Evolutionary conservation across 2,329 filamentous ascomycete species (phyloP), one percentile per base, ranked within the genome.

Genomic region (Talaromyces amestolkiae): DNA sequence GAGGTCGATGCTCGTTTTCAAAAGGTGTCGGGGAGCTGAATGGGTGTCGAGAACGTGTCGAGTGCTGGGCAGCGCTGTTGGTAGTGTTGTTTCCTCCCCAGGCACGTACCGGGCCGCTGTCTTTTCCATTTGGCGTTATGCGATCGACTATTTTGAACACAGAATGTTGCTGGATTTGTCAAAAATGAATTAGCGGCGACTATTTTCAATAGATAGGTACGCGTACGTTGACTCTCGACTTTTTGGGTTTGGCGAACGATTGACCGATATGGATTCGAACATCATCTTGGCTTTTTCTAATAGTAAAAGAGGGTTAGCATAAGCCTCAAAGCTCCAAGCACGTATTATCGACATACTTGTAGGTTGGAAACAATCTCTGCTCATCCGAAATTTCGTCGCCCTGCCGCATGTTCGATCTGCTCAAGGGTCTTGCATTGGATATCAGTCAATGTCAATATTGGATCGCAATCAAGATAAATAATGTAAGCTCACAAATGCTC

Each of bases 61-160:
- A 51, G 17, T n/a, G 37, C 35, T 59, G 47, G 17, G 22, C 31
- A 61, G 39, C 27, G 41, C 4, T 41, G 6, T 61, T 27, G 45
- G 66, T 61, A 7, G 27, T 13, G 7, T 43, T 70, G 56, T 62
- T 11, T 64, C 68, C 70, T 27, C 72, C 70, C 39, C 66, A 68
- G 10, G 72, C 73, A 45, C 72, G 74, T 45, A 76, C 71, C n/a
- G 76, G 72, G 7, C 75, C 75, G 63, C 75, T 78, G 31, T 73
- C 69, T 60, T 72, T 72, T 51, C 64, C 51, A 9, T 17, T 58
- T 17, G 39, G 43, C 11, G 58, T 49, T 49, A 65, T 62, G 27
- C 41, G 41, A 24, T 65, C 51, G 17, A 62, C 17, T 24, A 41
- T 51, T 0, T 9, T 41, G 24, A 62, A 59, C 4, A 7, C 9